Evolutionary conservation across 805 yeast species (phyloP).

Genomic region (Kazachstania taianensis): DNA sequence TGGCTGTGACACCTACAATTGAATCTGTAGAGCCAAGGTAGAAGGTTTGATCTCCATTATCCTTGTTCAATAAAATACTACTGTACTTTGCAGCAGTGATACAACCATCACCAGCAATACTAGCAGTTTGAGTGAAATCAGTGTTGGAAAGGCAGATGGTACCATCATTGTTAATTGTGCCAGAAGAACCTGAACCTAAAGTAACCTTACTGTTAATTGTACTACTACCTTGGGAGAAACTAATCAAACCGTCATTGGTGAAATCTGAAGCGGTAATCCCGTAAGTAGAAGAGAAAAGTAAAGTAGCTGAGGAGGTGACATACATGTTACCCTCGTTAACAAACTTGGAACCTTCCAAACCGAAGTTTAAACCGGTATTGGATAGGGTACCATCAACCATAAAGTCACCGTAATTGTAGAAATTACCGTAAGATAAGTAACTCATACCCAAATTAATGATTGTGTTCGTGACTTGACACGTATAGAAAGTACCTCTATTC

Average conservation of each 20-base stretch:
- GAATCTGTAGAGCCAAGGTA: not conserved
- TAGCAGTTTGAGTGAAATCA: not conserved
- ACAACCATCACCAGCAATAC: not conserved
- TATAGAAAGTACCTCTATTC: not conserved
- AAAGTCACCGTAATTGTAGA: conserved; percentile 6
- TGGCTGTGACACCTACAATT: not conserved
- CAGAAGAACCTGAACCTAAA: not conserved
- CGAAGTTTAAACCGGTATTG: conserved; percentile 2
- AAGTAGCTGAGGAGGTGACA: not conserved
- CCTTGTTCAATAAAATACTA: not conserved
- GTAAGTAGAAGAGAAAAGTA: not conserved
- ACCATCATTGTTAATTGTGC: not conserved
- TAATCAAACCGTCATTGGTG: not conserved
- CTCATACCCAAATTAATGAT: conserved; percentile 2
- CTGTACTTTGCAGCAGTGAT: not conserved
- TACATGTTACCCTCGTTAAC: conserved; percentile 2
- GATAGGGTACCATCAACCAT: conserved; percentile 4
- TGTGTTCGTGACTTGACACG: not conserved
- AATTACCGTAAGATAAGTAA: not conserved
- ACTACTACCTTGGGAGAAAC: no score
- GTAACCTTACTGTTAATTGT: not conserved
- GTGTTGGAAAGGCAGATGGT: not conserved
- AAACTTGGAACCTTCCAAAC: conserved; percentile 1
- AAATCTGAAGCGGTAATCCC: not conserved
- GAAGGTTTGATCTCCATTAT: not conserved